phyloP scores from a whole-genome alignment of 1,139 yeast species.

The Eremothecium coryli region DNA sequence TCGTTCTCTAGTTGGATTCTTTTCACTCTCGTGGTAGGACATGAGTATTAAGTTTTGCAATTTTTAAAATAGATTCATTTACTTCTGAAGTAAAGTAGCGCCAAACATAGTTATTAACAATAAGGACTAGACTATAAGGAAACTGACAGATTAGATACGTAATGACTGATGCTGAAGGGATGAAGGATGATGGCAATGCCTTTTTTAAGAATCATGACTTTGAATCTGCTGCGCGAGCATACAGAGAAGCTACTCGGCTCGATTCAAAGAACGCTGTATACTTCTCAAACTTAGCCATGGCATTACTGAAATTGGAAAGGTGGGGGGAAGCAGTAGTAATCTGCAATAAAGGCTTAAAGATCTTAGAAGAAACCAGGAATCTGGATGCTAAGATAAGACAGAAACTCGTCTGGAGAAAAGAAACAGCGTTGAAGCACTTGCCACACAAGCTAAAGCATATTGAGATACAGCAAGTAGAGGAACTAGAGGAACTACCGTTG shows the following conservation, averaged over 20 bases:
- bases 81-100: not conserved
- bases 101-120: no score
- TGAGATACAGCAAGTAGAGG: slow-evolving; percentile 28
- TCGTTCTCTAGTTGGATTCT: no score
- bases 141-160: no score
- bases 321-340: slow-evolving; percentile 53
- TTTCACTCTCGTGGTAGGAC: no score
- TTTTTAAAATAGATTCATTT: no score
- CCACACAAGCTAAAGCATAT: slow-evolving; percentile 4
- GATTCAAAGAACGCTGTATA: slow-evolving; percentile 54
- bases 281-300: slow-evolving; percentile 73
- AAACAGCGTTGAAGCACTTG: slow-evolving; percentile 36
- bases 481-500: slow-evolving; percentile 40
- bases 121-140: no score
- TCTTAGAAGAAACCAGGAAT: slow-evolving; percentile 27
- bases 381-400: slow-evolving; percentile 30
- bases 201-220: slow-evolving; percentile 51
- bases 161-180: slow-evolving; percentile 21
- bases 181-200: slow-evolving; percentile 49
- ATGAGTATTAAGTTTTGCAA: no score
- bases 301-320: slow-evolving; percentile 48
- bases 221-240: slow-evolving; percentile 49
- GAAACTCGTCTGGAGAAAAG: slow-evolving; percentile 53
- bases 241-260: slow-evolving; percentile 54
- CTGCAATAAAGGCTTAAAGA: slow-evolving; percentile 47